Percentiles rank a stretch among this genome's conserved stretches.
These are phyloP conservation scores for Kalmusia sp. DNA, from an alignment of 2,329 filamentous ascomycete species.

Conservation along the genomic window DNA sequence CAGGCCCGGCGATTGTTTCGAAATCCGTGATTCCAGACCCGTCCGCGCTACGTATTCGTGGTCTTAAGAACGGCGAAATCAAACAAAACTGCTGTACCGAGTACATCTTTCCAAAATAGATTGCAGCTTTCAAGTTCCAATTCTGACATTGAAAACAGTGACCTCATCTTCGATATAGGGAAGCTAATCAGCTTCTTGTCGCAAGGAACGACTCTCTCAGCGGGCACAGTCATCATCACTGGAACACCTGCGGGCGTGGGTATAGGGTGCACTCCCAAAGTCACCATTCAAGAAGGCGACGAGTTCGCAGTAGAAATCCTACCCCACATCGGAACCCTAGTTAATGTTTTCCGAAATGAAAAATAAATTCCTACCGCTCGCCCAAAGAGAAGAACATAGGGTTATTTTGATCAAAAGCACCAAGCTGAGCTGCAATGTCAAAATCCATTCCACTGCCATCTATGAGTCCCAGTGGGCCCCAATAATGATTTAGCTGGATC, in stretches of 20 bases:
- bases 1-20: conserved; percentile 1
- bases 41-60: conserved; percentile 45
- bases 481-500: conserved; percentile 3
- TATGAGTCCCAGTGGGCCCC: background rate
- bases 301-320: background rate
- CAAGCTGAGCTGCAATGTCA: conserved; percentile 1
- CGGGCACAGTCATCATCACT: conserved; percentile 53
- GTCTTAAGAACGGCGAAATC: conserved; percentile 51
- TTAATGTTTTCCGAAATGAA: background rate
- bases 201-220: conserved; percentile 45
- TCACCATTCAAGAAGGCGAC: background rate
- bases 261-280: background rate
- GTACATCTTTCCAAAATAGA: conserved; percentile 42
- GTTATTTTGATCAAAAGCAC: conserved; percentile 3
- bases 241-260: conserved; percentile 43
- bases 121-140: background rate
- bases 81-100: conserved; percentile 45
- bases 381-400: conserved; percentile 1
- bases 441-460: conserved; percentile 1
- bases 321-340: background rate
- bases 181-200: conserved; percentile 52
- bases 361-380: background rate
- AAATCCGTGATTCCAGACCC: conserved; percentile 49
- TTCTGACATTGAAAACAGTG: conserved; percentile 26
- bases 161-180: conserved; percentile 49